Evolutionary conservation across 495 filamentous ascomycete genomes (phyloP), one percentile per base, ranked within the genome.

Genomic region (Filosporella fistucella): DNA sequence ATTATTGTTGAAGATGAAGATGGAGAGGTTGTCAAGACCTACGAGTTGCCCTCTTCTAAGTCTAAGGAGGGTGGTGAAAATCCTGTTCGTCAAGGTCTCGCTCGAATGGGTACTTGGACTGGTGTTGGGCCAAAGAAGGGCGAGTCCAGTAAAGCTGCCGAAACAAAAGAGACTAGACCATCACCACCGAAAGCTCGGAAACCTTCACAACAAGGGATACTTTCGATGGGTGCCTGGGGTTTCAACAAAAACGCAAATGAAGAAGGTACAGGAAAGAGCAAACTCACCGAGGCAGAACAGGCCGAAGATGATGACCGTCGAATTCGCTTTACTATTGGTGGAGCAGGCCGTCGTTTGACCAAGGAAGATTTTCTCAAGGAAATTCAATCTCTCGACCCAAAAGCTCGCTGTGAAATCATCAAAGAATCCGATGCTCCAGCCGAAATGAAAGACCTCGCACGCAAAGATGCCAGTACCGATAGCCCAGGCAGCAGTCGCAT

Each of bases 1-100:
- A 91, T 99, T 55, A 96, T 99, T 59, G 89, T 99, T 13, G 94
- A 99, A 65, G 91, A 99, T 56, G 90, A 91, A 62, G 86, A 96
- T 61, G 94, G 94, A 23, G 94, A 99, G 60, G 94, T 99, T 11
- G 79, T 99, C 63, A 94, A 95, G 72, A 95, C 93, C 49, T 97
- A 95, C 63, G 88, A 95, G 43, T 83, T 96, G 23, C 86, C 90
- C n/a, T 53, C 66, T 25, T 33, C 26, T 9, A 50, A 54, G 42
- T 55, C 18, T 43, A 52, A 42, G 6, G 23, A 45, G 34, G 1
- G 18, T 2, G 40, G 32, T 22, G 46, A 54, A 32, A 16, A 13
- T 6, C 38, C 54, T 42, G 44, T 56, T 33, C 51, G 51, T 26
- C 57, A 58, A 56, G 47, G 51, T 24, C 22, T 56, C 10, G 9